Base-by-base conservation (phyloP, 1,139 yeast species). In the Candida neerlandica region DNA sequence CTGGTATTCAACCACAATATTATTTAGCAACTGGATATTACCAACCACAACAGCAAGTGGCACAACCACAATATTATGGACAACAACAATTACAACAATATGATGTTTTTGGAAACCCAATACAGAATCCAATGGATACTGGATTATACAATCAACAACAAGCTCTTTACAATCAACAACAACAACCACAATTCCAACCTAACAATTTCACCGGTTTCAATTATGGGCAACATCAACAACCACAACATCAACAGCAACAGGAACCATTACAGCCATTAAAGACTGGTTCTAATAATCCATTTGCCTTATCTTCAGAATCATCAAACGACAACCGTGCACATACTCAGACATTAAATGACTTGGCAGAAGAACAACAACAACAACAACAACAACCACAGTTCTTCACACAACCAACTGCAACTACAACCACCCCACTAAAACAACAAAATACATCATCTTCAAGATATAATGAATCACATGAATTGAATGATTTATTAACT, bases 241-340 rank as follows among this genome's bases (percentile, higher is more conserved):
- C 67, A 48, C 75, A 62, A 33, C 75, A 69, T 21, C 23, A 21
- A 21, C 77, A 67, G 48, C 75, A 62, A 34, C 75, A 69, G 51
- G 77, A 69, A 65, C 59, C 65, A 60, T 60, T 72, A 58, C 79
- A 77, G 61, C 89, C 91, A 1, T 73, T 85, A 62, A 78, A 82
- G 58, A 87, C 97, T 0, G 96, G 96, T 0, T 81, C 94, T 3
- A 91, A 91, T 69, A 92, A 92, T 66, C 98, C 98, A 47, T 92
- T 92, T 70, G 95, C 96, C 1, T 71, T 82, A 62, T 70, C 65
- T 23, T 54, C 64, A 3, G 63, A 60, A 29, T 46, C 62, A 11
- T 42, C 37, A 29, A 45, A 29, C 26, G 26, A 41, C 29, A 35
- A 44, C 45, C 64, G 60, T 49, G 64, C 61, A 41, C 64, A 60